phyloP scores from a whole-genome alignment of 805 yeast species.

The Ogataea sp. region DNA sequence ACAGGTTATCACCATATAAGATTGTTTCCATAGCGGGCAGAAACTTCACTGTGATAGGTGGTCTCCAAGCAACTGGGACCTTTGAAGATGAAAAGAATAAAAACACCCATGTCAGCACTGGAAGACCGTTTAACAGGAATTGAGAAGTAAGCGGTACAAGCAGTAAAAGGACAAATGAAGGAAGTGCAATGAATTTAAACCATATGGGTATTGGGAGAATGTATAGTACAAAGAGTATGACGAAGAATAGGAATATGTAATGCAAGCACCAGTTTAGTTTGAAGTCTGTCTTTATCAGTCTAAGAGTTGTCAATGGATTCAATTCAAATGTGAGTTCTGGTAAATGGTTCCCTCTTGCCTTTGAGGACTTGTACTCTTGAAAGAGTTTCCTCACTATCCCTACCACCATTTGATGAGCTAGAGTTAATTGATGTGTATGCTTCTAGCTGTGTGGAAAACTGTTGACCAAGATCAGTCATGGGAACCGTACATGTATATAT shows the following conservation, averaged over 20 bases:
- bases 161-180: constrained; percentile 31
- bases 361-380: background rate
- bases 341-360: background rate
- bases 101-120: constrained; percentile 82
- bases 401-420: background rate
- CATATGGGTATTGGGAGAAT: constrained; percentile 14
- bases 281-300: background rate
- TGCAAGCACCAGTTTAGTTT: constrained; percentile 4
- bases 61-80: constrained; percentile 68
- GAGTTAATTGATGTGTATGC: background rate
- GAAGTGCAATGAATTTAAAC: constrained; percentile 7
- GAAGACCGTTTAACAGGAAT: constrained; percentile 76
- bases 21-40: constrained; percentile 92
- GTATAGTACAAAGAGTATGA: constrained; percentile 15
- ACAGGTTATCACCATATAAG: constrained; percentile 85
- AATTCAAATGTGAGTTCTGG: constrained; percentile 4
- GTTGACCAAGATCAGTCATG: too few species aligned
- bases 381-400: background rate
- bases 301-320: constrained; percentile 4
- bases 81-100: constrained; percentile 71
- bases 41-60: constrained; percentile 81
- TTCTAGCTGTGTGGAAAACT: background rate
- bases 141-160: constrained; percentile 74
- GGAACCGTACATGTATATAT: background rate
- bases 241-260: constrained; percentile 10